Conservation (phyloP, 164 flowering plant species). For the Houttuynia cordata region DNA sequence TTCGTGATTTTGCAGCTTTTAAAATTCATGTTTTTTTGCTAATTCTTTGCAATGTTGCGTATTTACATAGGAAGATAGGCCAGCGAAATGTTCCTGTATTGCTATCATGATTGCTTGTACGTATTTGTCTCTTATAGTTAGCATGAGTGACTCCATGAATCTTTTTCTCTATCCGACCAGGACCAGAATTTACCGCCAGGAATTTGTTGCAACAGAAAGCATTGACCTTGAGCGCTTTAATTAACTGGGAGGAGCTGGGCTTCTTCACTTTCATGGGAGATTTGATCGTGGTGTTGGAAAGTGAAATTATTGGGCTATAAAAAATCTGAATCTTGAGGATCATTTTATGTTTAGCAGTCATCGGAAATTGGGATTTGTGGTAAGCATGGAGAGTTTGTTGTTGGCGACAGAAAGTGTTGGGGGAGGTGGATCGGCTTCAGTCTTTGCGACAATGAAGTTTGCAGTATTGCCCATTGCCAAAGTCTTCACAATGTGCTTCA, state of each 20-base stretch:
- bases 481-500: constrained; percentile 78
- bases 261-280: neutral
- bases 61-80: too few relatives aligned
- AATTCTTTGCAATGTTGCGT: too few relatives aligned
- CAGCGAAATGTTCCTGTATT: too few relatives aligned
- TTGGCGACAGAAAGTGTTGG: constrained; percentile 25
- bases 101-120: neutral
- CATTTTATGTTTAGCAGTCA: neutral
- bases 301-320: neutral
- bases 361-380: neutral
- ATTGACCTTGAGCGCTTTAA: neutral
- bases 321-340: neutral
- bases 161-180: neutral
- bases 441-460: constrained; percentile 49
- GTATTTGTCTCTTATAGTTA: neutral
- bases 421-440: constrained; percentile 40
- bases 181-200: neutral
- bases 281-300: neutral
- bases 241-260: neutral
- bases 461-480: constrained; percentile 90
- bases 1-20: too few relatives aligned
- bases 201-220: neutral
- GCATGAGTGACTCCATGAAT: neutral
- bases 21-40: too few relatives aligned
- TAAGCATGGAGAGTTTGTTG: constrained; percentile 7